Conservation (phyloP, 495 filamentous ascomycete species). For the Tuber calosporum region DNA sequence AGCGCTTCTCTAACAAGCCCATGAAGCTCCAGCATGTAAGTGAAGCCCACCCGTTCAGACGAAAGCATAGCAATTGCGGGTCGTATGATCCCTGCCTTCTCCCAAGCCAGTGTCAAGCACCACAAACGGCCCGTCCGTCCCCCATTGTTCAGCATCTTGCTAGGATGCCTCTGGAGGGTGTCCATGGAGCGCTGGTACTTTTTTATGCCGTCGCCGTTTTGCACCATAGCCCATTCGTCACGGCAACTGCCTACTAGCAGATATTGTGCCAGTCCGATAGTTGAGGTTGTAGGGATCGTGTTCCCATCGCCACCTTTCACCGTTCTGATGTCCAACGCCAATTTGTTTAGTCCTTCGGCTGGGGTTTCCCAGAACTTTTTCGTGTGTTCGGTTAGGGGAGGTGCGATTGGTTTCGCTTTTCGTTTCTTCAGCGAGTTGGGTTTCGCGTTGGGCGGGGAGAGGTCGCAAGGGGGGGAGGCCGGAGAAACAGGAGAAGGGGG, state of each 20-base stretch:
- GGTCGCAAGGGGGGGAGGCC: slow-evolving; percentile 10
- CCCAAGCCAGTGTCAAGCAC: neutral
- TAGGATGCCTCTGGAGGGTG: neutral
- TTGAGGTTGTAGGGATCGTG: slow-evolving; percentile 18
- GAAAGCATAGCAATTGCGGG: slow-evolving; percentile 5
- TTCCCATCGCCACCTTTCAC: slow-evolving; percentile 9
- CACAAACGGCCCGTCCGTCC: neutral
- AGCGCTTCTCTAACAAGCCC: neutral
- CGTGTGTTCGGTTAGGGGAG: neutral
- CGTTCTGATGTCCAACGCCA: slow-evolving; percentile 19
- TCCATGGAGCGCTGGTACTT: slow-evolving; percentile 4
- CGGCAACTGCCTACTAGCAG: slow-evolving; percentile 12
- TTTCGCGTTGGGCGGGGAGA: neutral
- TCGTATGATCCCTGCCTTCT: neutral
- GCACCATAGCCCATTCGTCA: slow-evolving; percentile 14
- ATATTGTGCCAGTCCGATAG: slow-evolving; percentile 18
- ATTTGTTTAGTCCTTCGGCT: slow-evolving; percentile 7
- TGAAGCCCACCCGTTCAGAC: slow-evolving; percentile 16
- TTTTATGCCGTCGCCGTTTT: slow-evolving; percentile 10
- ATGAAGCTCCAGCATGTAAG: slow-evolving; percentile 14
- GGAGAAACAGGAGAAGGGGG: slow-evolving; percentile 19
- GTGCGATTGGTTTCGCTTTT: neutral
- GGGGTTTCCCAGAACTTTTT: slow-evolving; percentile 1
- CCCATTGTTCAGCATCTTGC: neutral
- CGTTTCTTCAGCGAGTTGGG: slow-evolving; percentile 11